Percentiles rank a stretch among this genome's conserved stretches.
phyloP scores from a whole-genome alignment of 257 asterid genomes.

The Solanum rostratum region DNA sequence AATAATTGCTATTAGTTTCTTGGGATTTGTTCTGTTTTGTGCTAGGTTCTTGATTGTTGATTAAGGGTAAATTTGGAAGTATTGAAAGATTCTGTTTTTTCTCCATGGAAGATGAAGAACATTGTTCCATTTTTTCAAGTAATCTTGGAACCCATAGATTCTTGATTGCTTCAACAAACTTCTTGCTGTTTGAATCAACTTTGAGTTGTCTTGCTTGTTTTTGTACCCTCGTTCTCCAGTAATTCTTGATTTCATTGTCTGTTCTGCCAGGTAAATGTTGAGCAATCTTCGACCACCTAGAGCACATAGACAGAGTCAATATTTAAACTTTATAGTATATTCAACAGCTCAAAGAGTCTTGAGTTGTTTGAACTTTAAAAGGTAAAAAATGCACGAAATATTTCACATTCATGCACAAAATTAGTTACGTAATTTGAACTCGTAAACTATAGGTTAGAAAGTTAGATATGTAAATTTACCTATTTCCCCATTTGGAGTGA shows the following conservation, averaged over 20 bases:
- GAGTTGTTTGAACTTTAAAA: background rate
- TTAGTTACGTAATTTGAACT: too few relatives aligned
- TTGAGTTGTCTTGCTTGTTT: conserved; percentile 79
- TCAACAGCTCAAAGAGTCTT: background rate
- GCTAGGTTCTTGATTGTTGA: background rate
- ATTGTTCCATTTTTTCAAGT: conserved; percentile 43
- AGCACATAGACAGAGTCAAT: background rate
- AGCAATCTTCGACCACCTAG: conserved; percentile 84
- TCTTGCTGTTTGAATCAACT: conserved; percentile 63
- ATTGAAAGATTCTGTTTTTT: conserved; percentile 17
- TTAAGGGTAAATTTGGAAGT: background rate
- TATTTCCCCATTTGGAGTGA: conserved; percentile 81
- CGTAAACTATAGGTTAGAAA: too few relatives aligned
- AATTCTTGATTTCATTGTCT: conserved; percentile 77
- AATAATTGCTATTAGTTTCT: too few relatives aligned
- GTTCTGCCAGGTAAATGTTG: conserved; percentile 76
- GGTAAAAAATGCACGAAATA: background rate
- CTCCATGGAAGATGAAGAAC: conserved; percentile 19
- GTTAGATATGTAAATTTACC: too few relatives aligned
- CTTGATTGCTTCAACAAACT: conserved; percentile 55
- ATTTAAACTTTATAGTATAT: background rate
- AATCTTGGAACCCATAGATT: conserved; percentile 64
- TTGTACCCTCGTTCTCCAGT: conserved; percentile 88
- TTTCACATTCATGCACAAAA: background rate
- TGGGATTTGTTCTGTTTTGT: background rate